Base-by-base conservation (phyloP, 2,329 filamentous ascomycete genomes). In the Coniella lustricola region DNA sequence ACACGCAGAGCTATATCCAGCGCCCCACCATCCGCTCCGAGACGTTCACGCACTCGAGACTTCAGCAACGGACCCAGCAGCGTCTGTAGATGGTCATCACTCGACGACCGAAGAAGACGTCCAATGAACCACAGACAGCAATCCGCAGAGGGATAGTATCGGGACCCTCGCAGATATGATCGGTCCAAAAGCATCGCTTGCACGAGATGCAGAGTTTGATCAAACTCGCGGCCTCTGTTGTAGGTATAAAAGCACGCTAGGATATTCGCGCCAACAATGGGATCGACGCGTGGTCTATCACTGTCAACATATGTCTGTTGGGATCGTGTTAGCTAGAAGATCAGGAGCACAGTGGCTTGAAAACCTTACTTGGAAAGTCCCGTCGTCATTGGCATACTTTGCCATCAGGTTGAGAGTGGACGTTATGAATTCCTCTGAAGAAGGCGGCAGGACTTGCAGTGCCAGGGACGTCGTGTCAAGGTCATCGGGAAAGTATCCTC, bases 401-500 rank as follows among this genome's bases (percentile, higher is more conserved):
- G 12, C 36, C 36, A 38, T 38, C 22, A 20, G 18, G 12, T 38
- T 12, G 12, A 38, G 36, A 14, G 22, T 13, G 9, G 4, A 38
- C 12, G 36, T 20, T 17, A 38, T 20, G 14, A 20, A 7, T 10
- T 38, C 17, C 4, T 4, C 5, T 14, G 34, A 18, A 10, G 36
- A 10, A 20, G 18, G 36, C 5, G 49, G 54, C 33, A 65, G 56
- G 3, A 57, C 53, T 16, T 57, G 54, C 18, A 65, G 48, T 14
- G 61, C 60, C 8, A 60, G 51, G 9, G 64, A 57, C 7, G 65
- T 67, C 17, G 61, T 63, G 51, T 67, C 64, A 20, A 66, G 49
- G 44, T 67, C 64, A 47, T 64, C 54, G 2, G 64, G 64, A 37
- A 61, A 66, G 4, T 25, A 34, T 1, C 55, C 42, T 58, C 60